Evolutionary conservation across 2,329 filamentous ascomycete species (phyloP).

Genomic region (Pseudogymnoascus pannorum): DNA sequence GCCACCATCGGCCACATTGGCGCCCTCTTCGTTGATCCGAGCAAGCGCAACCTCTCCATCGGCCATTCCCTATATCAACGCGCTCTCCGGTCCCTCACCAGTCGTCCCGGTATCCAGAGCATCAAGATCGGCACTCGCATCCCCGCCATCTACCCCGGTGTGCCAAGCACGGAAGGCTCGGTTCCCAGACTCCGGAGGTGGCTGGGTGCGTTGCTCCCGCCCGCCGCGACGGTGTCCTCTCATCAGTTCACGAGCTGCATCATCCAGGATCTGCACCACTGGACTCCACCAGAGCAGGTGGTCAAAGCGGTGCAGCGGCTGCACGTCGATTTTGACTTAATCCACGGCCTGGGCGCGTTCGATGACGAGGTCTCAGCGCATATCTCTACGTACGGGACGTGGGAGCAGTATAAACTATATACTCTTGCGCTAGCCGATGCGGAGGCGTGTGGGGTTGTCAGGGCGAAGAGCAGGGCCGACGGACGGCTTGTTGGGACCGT

Average conservation of each 20-base stretch:
- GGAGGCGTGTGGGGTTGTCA: conserved; percentile 55
- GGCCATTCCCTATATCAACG: conserved; percentile 83
- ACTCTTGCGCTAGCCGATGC: conserved; percentile 54
- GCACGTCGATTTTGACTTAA: conserved; percentile 53
- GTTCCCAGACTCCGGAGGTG: conserved; percentile 49
- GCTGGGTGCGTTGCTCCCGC: conserved; percentile 45
- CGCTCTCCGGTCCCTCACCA: conserved; percentile 68
- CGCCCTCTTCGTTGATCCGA: conserved; percentile 82
- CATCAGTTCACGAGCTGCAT: conserved; percentile 57
- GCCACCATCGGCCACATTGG: conserved; percentile 60
- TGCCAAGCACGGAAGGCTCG: conserved; percentile 55
- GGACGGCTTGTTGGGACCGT: conserved; percentile 56
- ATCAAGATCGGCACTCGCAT: conserved; percentile 76
- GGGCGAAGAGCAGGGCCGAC: conserved; percentile 55
- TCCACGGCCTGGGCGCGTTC: conserved; percentile 41
- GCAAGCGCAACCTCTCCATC: conserved; percentile 79
- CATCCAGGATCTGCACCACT: conserved; percentile 50
- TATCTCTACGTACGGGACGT: conserved; percentile 54
- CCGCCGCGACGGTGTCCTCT: conserved; percentile 58
- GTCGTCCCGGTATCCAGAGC: conserved; percentile 62
- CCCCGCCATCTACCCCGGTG: conserved; percentile 79
- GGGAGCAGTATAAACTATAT: conserved; percentile 60
- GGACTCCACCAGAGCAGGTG: conserved; percentile 56
- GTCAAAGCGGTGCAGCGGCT: conserved; percentile 45
- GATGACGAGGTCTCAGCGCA: conserved; percentile 54